A percentile compares a stretch with the other conserved stretches of the same genome.
Evolutionary conservation across 352 stramenopile species (phyloP).

Genomic region (Globisporangium viniferum): DNA sequence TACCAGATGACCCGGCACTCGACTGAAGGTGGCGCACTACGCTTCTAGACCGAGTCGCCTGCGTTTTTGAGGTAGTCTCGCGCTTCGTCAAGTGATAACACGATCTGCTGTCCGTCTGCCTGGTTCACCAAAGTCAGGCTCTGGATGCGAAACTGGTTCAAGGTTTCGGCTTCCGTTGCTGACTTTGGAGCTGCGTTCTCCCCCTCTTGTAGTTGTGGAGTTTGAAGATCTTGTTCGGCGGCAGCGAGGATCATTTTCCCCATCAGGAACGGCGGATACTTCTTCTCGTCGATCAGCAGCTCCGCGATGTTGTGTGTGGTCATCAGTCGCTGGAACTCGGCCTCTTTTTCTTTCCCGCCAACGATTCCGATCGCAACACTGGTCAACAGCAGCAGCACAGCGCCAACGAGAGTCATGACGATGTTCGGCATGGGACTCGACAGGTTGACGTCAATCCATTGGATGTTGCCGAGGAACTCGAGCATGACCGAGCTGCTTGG

Average conservation of each 20-base stretch:
- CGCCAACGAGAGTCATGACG: neutral
- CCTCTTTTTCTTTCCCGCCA: neutral
- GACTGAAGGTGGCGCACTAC: neutral
- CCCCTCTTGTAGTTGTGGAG: neutral
- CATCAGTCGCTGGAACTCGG: neutral
- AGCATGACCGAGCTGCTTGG: neutral
- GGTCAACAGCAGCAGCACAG: neutral
- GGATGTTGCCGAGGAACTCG: neutral
- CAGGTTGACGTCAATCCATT: slow-evolving; percentile 5
- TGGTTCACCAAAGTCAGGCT: neutral
- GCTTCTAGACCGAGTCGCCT: neutral
- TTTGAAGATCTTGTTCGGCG: neutral
- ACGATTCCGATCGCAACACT: slow-evolving; percentile 1
- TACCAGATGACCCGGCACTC: neutral
- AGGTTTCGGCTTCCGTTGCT: neutral
- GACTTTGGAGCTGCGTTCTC: neutral
- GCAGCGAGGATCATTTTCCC: neutral
- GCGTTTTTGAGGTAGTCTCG: neutral
- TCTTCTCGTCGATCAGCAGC: slow-evolving; percentile 8
- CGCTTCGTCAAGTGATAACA: neutral
- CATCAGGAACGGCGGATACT: slow-evolving; percentile 8
- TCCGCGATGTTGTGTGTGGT: slow-evolving; percentile 2
- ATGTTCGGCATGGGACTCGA: slow-evolving; percentile 5
- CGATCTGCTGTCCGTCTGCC: neutral
- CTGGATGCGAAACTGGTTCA: neutral